Evolutionary conservation across 768 basidiomycete genomes (phyloP), one percentile per base, ranked within the genome.

Genomic region (Boletellus sp.): DNA sequence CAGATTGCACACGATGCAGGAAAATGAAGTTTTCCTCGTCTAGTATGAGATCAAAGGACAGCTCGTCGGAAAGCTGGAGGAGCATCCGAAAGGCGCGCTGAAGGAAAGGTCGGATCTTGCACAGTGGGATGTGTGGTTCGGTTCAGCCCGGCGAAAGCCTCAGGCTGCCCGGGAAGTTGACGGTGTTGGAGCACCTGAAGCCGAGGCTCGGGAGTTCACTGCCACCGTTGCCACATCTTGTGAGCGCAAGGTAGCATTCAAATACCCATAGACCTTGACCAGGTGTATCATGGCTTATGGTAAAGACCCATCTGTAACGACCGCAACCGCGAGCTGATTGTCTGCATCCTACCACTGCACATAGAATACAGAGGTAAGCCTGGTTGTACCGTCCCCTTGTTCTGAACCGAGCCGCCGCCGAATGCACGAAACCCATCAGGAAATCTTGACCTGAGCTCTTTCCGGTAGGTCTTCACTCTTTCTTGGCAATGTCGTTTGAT

Each of bases 101-200:
- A 56, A 68, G 39, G 66, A 59, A 16, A 71, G 69, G 2, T 68
- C 90, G 28, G 66, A 70, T 43, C 65, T 70, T 42, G 83, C 79
- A 1, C 91, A 87, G n/a, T n/a, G n/a, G 88, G 67, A 63, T 8
- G 82, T 80, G 9, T 91, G 86, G 87, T 66, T 70, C 7, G 4
- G 28, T 78, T 75, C 54, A 78, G 80, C 51, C 71, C 75, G 38
- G 59, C 69, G 36, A 71, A 74, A 44, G 60, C 56, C 20, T n/a
- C n/a, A n/a, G n/a, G n/a, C n/a, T n/a, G n/a, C n/a, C n/a, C n/a
- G n/a, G n/a, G n/a, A n/a, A n/a, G n/a, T n/a, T n/a, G n/a, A n/a
- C n/a, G 4, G 73, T 87, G 26, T 74, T 87, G 47, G 79, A 85
- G 42, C 80, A 74, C 53, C 64, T 87, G 56, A 78, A 80, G 32